Percentiles rank a stretch among this genome's conserved stretches.
phyloP scores from a whole-genome alignment of 768 basidiomycete species.

The Mycena kentingensis region DNA sequence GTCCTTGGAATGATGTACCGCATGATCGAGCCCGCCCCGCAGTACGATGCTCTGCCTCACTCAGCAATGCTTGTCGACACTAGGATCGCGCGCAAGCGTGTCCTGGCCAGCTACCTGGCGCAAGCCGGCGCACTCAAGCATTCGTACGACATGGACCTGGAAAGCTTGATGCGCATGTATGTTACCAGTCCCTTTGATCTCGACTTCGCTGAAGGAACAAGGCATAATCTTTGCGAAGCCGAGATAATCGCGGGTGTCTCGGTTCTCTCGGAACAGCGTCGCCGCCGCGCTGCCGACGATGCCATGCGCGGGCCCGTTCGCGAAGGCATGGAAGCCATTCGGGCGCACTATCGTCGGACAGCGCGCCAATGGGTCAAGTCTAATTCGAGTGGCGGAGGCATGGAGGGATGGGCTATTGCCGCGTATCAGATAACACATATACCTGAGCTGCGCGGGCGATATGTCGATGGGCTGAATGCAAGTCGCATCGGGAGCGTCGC shows the following conservation, averaged over 20 bases:
- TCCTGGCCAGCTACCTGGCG: constrained; percentile 3
- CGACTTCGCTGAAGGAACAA: background rate
- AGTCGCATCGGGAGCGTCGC: constrained; percentile 17
- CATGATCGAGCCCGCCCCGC: constrained; percentile 20
- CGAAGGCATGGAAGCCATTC: constrained; percentile 15
- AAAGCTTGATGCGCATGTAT: constrained; percentile 17
- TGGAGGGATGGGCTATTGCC: constrained; percentile 17
- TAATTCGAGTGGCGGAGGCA: background rate
- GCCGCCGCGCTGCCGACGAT: constrained; percentile 17
- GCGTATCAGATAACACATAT: constrained; percentile 21
- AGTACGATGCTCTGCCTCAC: constrained; percentile 13
- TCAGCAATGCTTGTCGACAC: constrained; percentile 6
- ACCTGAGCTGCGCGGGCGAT: background rate
- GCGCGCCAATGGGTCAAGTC: constrained; percentile 18
- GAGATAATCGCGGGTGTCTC: constrained; percentile 20
- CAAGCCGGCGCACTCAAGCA: constrained; percentile 18
- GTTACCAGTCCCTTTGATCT: background rate
- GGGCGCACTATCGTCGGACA: background rate
- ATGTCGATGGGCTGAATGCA: constrained; percentile 18
- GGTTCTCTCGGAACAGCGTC: constrained; percentile 15
- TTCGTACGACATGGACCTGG: constrained; percentile 19
- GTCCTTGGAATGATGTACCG: constrained; percentile 23
- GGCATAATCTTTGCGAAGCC: constrained; percentile 18
- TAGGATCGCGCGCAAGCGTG: constrained; percentile 5
- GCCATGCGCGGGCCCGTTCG: constrained; percentile 21